Evolutionary conservation across 2,329 filamentous ascomycete species (phyloP), one percentile per base, ranked within the genome.

Genomic region (Aspergillus phoenicis): DNA sequence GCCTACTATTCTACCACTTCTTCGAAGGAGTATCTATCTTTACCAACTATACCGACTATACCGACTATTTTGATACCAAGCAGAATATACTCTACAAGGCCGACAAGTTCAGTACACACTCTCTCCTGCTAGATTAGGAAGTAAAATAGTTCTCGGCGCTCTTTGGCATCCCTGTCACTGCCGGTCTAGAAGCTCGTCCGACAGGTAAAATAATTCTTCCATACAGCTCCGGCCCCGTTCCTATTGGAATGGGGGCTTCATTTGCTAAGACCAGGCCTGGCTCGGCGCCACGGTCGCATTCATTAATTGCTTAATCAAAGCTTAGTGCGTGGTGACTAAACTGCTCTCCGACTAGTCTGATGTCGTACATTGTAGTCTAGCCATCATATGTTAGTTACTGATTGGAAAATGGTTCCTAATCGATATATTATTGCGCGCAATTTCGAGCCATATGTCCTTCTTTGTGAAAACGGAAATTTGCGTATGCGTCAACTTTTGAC

Each of bases 251-350:
- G 39, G 45, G 45, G 22, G 7, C 26, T 33, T 51, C 47, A 33
- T 51, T 51, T 51, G 47, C 47, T 51, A 5, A 30, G 47, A 51
- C 33, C 47, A 51, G 49, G 55, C 56, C 62, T 57, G 56, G 57
- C 47, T 53, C 26, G 28, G 47, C 62, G 63, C 62, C 62, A 61
- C 58, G 41, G 60, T 59, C 41, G 51, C 26, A n/a, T 36, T 49
- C 56, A 54, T 63, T 60, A 54, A 64, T 64, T 66, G 66, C 66
- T 66, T 68, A 65, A 64, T 65, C 54, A 65, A 66, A 68, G 57
- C 60, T 63, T 63, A 62, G 56, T 60, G 60, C n/a, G 47, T 11
- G 7, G 13, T 30, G 47, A 51, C 47, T 51, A 51, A 10, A 33
- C 47, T 51, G 47, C 24, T 43, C 38, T 55, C 17, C 28, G 52